Base-by-base conservation (phyloP, 176 grass and related monocot species). In the Oryza brachyantha region DNA sequence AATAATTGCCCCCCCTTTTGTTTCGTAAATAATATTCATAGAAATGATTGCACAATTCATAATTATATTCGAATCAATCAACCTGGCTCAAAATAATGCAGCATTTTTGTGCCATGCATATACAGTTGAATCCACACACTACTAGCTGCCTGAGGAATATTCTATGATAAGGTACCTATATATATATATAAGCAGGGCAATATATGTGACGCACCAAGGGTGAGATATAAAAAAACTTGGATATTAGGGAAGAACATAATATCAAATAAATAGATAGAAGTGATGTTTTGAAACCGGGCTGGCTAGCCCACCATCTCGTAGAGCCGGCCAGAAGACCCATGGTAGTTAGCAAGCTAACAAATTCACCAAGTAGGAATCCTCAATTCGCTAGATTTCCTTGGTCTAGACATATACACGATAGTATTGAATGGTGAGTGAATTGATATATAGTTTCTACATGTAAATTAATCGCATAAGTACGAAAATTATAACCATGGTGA, bases 381-480 rank as follows among this genome's bases (percentile, higher is more conserved):
- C 52, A 29, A 35, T 71, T 76, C 31, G 54, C 24, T 46, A 42
- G 12, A 55, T 40, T 64, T 42, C 13, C 19, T 75, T 71, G 55
- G 12, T 61, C 19, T 61, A 48, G 16, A 81, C 75, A 24, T 42
- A 25, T 54, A 13, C 25, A 50, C 70, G 2, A 32, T 76, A 21
- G 39, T 21, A 75, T 29, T 36, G 2, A 61, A 16, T 13, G 39
- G 25, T 59, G 57, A 68, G n/a, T 45, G 59, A 60, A 59, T 42
- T 19, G 6, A 16, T n/a, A n/a, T n/a, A 50, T 68, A 73, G 71
- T 78, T 70, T 87, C 71, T 63, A 54, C 25, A 55, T 7, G 14
- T 64, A 66, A 82, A 57, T 35, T 65, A 86, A 5, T 27, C 52
- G 3, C 14, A 5, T 57, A 70, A 58, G 40, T 70, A 74, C 71